Evolutionary conservation across 176 grass and related monocot genomes (phyloP).

Genomic region (Carex scoparia): DNA sequence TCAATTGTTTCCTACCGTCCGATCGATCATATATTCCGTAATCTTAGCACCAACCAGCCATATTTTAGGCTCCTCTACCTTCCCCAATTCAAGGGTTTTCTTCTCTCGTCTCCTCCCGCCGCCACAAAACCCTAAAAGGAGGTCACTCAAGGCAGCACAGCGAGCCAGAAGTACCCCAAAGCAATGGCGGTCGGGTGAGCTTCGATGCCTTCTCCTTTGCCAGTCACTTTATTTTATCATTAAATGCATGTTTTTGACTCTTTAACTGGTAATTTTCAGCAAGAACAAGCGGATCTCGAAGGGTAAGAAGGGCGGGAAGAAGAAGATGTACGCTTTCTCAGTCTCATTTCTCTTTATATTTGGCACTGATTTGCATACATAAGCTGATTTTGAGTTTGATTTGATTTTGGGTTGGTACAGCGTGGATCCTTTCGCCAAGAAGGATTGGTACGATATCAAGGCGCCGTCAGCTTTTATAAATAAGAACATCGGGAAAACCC

Average conservation of each 20-base stretch:
- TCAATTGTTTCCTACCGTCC: background rate
- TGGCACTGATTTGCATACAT: background rate
- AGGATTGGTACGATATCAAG: conserved; percentile 98
- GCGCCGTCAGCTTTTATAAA: conserved; percentile 58
- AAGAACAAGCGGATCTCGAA: conserved; percentile 98
- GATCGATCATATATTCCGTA: background rate
- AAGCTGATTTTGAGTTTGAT: background rate
- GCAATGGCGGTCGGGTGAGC: conserved; percentile 13
- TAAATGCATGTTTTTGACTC: background rate
- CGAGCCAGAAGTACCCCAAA: background rate
- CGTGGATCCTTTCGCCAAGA: conserved; percentile 81
- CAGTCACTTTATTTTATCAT: background rate
- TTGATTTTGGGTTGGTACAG: conserved; percentile 19
- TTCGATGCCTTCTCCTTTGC: background rate
- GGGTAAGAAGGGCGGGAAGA: conserved; percentile 86
- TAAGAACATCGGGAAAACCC: conserved; percentile 73
- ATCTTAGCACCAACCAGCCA: background rate
- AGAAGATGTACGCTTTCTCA: conserved; percentile 54
- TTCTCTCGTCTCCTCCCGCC: conserved; percentile 2
- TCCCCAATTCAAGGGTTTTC: background rate
- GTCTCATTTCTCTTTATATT: background rate
- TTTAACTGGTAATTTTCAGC: conserved; percentile 27
- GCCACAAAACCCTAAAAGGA: conserved; percentile 14
- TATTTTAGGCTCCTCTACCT: background rate
- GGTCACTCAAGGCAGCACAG: background rate